These are phyloP conservation scores for Zygotorulaspora chibaensis DNA, from an alignment of 805 yeast species.

Conservation along the genomic window DNA sequence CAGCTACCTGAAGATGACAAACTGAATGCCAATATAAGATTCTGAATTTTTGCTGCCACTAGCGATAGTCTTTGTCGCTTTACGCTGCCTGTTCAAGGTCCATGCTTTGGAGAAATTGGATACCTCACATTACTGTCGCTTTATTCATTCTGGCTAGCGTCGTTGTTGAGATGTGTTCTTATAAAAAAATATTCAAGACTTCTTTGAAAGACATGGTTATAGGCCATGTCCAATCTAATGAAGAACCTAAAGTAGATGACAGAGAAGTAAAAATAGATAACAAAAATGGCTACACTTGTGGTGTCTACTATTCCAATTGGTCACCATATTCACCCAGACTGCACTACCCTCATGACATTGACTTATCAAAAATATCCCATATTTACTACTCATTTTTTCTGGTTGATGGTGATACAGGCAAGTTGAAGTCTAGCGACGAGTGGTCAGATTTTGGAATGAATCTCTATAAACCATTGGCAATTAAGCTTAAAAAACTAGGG, in stretches of 20 bases:
- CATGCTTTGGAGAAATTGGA: constrained; percentile 7
- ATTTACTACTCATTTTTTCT: constrained; percentile 74
- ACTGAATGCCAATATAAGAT: no score
- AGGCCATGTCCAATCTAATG: constrained; percentile 8
- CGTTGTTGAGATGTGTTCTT: constrained; percentile 16
- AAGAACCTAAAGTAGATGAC: not conserved
- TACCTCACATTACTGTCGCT: constrained; percentile 3
- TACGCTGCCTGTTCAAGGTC: not conserved
- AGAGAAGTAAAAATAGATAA: not conserved
- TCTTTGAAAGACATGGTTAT: constrained; percentile 7
- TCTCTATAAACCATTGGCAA: constrained; percentile 17
- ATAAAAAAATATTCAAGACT: constrained; percentile 12
- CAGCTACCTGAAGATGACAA: not conserved
- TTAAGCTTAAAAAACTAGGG: constrained; percentile 7
- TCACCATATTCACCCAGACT: constrained; percentile 56
- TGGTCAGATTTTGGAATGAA: constrained; percentile 58
- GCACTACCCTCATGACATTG: constrained; percentile 60
- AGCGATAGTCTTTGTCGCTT: no score
- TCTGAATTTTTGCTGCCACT: no score
- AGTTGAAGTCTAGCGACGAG: constrained; percentile 50
- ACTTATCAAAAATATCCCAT: constrained; percentile 54
- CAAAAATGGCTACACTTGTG: constrained; percentile 22
- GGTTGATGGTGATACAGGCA: constrained; percentile 52
- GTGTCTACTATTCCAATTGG: constrained; percentile 59
- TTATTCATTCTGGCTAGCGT: constrained; percentile 10